Evolutionary conservation across 768 basidiomycete genomes (phyloP).

Genomic region (Leccinellum rugosiceps): DNA sequence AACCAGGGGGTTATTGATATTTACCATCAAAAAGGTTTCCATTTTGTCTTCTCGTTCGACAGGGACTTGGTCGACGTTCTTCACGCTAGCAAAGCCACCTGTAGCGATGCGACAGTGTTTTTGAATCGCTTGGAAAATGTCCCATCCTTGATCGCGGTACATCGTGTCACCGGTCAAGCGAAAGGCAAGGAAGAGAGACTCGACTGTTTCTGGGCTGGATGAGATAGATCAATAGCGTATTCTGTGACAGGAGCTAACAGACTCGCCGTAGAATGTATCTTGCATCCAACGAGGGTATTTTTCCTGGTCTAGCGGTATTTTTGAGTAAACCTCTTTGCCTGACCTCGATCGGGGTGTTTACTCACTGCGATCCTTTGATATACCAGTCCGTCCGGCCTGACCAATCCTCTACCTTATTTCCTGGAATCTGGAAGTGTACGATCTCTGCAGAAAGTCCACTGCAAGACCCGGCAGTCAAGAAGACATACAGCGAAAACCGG

Average conservation of each 20-base stretch:
- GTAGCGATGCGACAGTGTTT: conserved; percentile 70
- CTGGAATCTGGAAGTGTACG: conserved; percentile 73
- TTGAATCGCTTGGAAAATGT: conserved; percentile 86
- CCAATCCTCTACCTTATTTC: conserved; percentile 48
- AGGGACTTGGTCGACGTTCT: conserved; percentile 80
- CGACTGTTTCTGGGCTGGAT: conserved; percentile 84
- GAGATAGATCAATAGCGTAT: background rate
- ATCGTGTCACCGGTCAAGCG: conserved; percentile 81
- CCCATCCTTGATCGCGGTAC: conserved; percentile 85
- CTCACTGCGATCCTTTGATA: conserved; percentile 77
- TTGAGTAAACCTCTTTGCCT: background rate
- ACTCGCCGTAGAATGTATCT: conserved; percentile 84
- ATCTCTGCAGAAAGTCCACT: conserved; percentile 90
- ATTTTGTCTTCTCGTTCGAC: conserved; percentile 78
- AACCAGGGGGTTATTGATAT: conserved; percentile 27
- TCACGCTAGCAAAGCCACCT: conserved; percentile 81
- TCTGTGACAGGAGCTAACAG: background rate
- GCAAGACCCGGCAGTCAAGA: background rate
- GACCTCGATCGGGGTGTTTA: background rate
- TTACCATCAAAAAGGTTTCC: conserved; percentile 92
- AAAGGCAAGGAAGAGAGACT: conserved; percentile 89
- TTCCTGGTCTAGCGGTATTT: conserved; percentile 20
- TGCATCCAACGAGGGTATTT: conserved; percentile 64
- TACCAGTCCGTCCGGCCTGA: conserved; percentile 71
- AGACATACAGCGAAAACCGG: background rate